Percentiles rank a stretch among this genome's conserved stretches.
phyloP scores from a whole-genome alignment of 352 stramenopile genomes.

The Peronospora farinosa region DNA sequence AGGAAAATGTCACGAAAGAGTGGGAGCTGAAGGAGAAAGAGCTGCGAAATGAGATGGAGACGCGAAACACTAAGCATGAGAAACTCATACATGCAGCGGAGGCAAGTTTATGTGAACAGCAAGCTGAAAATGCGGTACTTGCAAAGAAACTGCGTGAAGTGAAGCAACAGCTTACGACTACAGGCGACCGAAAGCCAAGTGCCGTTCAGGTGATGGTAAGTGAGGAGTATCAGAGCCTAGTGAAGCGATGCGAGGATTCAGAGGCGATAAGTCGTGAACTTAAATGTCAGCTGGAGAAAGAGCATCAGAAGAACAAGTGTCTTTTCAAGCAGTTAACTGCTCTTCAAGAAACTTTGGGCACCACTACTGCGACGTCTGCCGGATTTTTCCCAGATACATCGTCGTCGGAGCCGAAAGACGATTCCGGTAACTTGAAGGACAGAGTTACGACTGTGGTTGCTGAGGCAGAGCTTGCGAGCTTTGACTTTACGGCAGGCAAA shows the following conservation, averaged over 20 bases:
- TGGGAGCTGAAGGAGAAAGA: constrained; percentile 37
- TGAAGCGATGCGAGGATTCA: constrained; percentile 55
- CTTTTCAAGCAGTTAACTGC: constrained; percentile 53
- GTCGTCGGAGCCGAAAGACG: constrained; percentile 8
- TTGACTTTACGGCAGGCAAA: constrained; percentile 40
- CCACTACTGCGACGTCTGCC: constrained; percentile 19
- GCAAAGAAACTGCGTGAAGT: constrained; percentile 36
- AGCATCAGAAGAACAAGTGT: constrained; percentile 73
- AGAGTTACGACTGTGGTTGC: constrained; percentile 33
- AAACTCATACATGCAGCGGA: constrained; percentile 19
- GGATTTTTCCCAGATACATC: constrained; percentile 24
- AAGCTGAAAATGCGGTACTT: constrained; percentile 25
- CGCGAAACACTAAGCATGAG: constrained; percentile 26
- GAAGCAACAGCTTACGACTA: constrained; percentile 30
- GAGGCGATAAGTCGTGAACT: constrained; percentile 62
- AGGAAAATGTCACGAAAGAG: constrained; percentile 28
- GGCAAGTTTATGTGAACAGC: constrained; percentile 13
- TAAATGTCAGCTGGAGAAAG: constrained; percentile 68
- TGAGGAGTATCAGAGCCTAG: constrained; percentile 46
- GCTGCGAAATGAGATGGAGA: constrained; percentile 33
- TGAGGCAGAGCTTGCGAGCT: constrained; percentile 51
- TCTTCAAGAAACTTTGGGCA: constrained; percentile 28
- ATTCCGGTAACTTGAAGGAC: constrained; percentile 30
- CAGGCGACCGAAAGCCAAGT: constrained; percentile 16
- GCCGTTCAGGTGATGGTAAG: constrained; percentile 35